Conservation (phyloP, 2,329 filamentous ascomycete genomes). For the Magnaporthiopsis incrustans region DNA sequence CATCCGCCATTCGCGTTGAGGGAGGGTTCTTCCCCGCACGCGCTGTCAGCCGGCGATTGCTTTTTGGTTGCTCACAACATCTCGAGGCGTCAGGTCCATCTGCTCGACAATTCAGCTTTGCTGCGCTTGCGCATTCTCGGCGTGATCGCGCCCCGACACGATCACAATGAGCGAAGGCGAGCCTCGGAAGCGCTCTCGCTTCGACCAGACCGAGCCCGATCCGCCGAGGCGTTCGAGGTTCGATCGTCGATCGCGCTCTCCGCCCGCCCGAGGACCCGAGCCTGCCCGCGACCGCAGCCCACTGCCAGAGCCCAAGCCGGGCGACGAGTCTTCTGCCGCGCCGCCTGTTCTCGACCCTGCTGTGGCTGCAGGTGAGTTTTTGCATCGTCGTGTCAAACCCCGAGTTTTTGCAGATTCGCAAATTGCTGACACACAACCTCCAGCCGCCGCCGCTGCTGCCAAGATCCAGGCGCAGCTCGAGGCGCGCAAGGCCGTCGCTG, state of each 20-base stretch:
- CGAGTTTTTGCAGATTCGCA: neutral
- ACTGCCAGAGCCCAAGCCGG: slow-evolving; percentile 28
- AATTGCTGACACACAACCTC: slow-evolving; percentile 19
- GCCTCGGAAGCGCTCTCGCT: slow-evolving; percentile 80
- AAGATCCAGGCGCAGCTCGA: slow-evolving; percentile 78
- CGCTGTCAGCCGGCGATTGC: too few species aligned
- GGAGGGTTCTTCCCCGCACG: too few species aligned
- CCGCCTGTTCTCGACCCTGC: slow-evolving; percentile 51
- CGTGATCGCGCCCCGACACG: neutral
- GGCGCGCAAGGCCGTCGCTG: slow-evolving; percentile 67
- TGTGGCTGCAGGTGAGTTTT: slow-evolving; percentile 62
- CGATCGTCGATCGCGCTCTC: slow-evolving; percentile 85
- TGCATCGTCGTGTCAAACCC: slow-evolving; percentile 1
- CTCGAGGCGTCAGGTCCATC: neutral
- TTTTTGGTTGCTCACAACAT: too few species aligned
- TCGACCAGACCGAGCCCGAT: slow-evolving; percentile 85
- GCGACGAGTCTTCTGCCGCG: slow-evolving; percentile 33
- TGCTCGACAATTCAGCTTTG: neutral
- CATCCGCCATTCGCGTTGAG: too few species aligned
- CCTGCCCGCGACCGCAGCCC: slow-evolving; percentile 75
- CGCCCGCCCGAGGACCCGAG: slow-evolving; percentile 59
- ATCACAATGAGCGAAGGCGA: slow-evolving; percentile 67
- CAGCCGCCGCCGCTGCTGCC: slow-evolving; percentile 83
- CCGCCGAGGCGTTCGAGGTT: slow-evolving; percentile 66
- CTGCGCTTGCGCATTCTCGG: neutral